Percentiles rank a stretch among this genome's conserved stretches.
Evolutionary conservation across 1,284 basidiomycete species (phyloP).

Genomic region (Mrakiaceae sp.): DNA sequence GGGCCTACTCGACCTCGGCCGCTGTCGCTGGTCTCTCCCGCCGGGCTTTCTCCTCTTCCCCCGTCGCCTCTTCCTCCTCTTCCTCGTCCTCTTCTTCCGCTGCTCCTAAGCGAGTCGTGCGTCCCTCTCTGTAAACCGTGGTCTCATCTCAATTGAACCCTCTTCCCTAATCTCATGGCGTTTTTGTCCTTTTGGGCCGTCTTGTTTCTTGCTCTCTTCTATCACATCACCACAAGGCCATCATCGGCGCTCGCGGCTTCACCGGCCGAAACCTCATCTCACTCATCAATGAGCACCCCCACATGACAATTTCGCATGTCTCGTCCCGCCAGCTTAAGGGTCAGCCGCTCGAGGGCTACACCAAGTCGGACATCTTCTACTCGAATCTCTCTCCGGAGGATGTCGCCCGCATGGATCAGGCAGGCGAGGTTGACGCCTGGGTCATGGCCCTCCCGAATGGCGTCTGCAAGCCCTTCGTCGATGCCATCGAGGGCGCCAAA

Average conservation of each 20-base stretch:
- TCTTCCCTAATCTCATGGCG: too few species aligned
- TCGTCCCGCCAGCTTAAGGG: constrained; percentile 93
- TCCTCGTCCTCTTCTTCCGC: too few species aligned
- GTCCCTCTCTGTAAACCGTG: too few species aligned
- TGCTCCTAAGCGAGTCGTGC: too few species aligned
- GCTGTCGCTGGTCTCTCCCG: constrained; percentile 38
- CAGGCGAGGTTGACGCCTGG: constrained; percentile 86
- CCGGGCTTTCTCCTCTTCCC: constrained; percentile 26
- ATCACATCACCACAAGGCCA: constrained; percentile 35
- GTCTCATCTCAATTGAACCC: too few species aligned
- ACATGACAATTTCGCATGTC: constrained; percentile 81
- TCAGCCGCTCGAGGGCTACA: constrained; percentile 66
- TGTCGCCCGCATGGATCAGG: constrained; percentile 74
- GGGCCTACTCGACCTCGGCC: constrained; percentile 61
- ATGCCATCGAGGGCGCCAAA: constrained; percentile 70
- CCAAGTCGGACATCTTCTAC: constrained; percentile 63
- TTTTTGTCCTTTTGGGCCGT: neutral
- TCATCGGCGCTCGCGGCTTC: constrained; percentile 92
- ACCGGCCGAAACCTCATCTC: constrained; percentile 87
- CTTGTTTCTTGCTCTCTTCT: neutral
- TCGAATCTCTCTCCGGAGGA: constrained; percentile 65
- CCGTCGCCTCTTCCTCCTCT: too few species aligned
- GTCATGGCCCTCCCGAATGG: constrained; percentile 98
- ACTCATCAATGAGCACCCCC: constrained; percentile 73
- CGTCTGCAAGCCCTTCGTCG: constrained; percentile 92